These are phyloP conservation scores for Brasilioporus rufonigricans DNA, from an alignment of 768 basidiomycete genomes.

Conservation along the genomic window DNA sequence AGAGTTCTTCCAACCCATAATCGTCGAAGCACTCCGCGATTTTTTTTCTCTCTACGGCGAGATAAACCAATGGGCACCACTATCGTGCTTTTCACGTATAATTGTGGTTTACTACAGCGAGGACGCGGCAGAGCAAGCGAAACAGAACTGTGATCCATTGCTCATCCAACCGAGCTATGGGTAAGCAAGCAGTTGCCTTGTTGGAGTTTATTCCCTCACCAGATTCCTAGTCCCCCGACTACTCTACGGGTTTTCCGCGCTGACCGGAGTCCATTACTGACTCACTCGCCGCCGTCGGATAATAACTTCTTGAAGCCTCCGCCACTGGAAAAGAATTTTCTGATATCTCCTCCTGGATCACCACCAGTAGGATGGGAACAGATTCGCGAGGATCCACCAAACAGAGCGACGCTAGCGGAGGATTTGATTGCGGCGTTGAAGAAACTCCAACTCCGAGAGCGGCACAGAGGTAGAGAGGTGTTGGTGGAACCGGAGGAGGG, in stretches of 20 bases:
- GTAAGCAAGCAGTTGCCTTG: conserved; percentile 38
- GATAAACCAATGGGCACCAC: conserved; percentile 89
- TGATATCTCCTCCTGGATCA: conserved; percentile 97
- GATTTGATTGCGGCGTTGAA: conserved; percentile 82
- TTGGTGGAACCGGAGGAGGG: conserved; percentile 68
- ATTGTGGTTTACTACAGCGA: conserved; percentile 74
- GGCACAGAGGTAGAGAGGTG: conserved; percentile 44
- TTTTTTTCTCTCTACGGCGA: conserved; percentile 79
- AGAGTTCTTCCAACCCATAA: conserved; percentile 70
- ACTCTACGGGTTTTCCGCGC: conserved; percentile 70
- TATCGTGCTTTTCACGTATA: conserved; percentile 77
- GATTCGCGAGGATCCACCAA: conserved; percentile 87
- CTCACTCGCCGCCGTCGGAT: conserved; percentile 29
- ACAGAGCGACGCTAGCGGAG: conserved; percentile 75
- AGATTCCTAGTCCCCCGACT: conserved; percentile 41
- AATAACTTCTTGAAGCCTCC: conserved; percentile 63
- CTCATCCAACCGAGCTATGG: conserved; percentile 50
- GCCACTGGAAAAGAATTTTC: conserved; percentile 83
- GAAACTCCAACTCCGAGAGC: conserved; percentile 59
- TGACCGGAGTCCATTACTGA: conserved; percentile 62
- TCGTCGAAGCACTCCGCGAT: conserved; percentile 60
- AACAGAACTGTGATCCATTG: conserved; percentile 62
- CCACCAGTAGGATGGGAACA: conserved; percentile 98
- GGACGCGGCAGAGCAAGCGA: conserved; percentile 65
- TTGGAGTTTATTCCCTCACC: conserved; percentile 7